A percentile compares a stretch with the other conserved stretches of the same genome.
Evolutionary conservation across 225 moss, liverwort and hornwort genomes (phyloP).

Genomic region (Polytrichum formosum): DNA sequence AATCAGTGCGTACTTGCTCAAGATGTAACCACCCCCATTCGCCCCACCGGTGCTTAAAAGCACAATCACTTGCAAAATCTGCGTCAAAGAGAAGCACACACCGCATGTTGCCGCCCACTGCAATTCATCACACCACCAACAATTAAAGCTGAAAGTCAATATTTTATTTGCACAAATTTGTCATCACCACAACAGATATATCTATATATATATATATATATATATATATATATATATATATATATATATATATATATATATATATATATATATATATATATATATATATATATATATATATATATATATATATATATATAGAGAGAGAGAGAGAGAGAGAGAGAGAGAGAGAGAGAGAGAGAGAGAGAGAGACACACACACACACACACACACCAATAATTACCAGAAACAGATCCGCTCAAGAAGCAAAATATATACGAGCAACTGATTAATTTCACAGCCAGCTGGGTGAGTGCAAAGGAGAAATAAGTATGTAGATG

Average conservation of each 20-base stretch:
- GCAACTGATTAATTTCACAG: too few species aligned
- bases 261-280: too few species aligned
- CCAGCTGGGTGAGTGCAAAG: neutral
- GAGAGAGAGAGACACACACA: too few species aligned
- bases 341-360: too few species aligned
- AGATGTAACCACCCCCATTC: slow-evolving; percentile 50
- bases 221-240: too few species aligned
- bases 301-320: too few species aligned
- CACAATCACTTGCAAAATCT: slow-evolving; percentile 48
- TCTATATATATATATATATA: neutral
- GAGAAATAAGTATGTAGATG: neutral
- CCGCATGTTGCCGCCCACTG: slow-evolving; percentile 63
- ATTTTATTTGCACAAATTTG: neutral
- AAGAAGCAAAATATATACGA: too few species aligned
- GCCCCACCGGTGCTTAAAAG: slow-evolving; percentile 55
- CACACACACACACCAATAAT: neutral
- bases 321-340: too few species aligned
- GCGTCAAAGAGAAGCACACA: slow-evolving; percentile 49
- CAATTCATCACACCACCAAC: neutral
- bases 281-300: too few species aligned
- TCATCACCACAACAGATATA: neutral
- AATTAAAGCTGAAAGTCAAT: too few species aligned
- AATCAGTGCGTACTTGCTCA: slow-evolving; percentile 47
- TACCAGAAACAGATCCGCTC: neutral
- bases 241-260: too few species aligned